Base-by-base conservation (phyloP, 139 green algal species). In the Chlorella sorokiniana region DNA sequence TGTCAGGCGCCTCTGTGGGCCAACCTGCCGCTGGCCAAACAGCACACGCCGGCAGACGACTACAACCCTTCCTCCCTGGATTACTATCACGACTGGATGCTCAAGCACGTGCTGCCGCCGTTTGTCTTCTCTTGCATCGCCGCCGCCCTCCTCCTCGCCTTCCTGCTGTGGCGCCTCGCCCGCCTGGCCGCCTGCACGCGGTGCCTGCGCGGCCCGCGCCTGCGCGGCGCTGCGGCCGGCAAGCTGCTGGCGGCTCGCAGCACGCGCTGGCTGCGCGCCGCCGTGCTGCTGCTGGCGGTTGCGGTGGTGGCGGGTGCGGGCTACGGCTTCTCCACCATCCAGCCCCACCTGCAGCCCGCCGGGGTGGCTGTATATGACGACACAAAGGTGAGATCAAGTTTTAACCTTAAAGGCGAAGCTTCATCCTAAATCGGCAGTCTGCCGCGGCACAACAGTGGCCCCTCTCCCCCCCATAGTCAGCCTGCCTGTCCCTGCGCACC, bases 241-340 rank as follows among this genome's bases (percentile, higher is more conserved):
- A 52, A 79, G 23, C 38, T 67, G 6, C 37, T 79, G 51, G 23
- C 22, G 1, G 25, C 72, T 3, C 35, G 72, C 20, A 59, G 72
- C 52, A 67, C 23, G 52, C 52, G 72, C 35, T 48, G 56, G 52
- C 52, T 79, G 72, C 72, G 56, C 23, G 61, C 48, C 35, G 35
- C 37, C 25, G 56, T 79, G 1, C 0, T 6, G 35, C 11, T 40
- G 52, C 37, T 79, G 72, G 72, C 72, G 4, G 56, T 35, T 27
- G 72, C 52, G 23, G 52, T 69, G 23, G 37, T 67, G 8, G 72
- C 52, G 22, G 72, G 72, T 4, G 52, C 51, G 0, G 72, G 72
- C 51, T 79, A 54, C 7, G 72, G 72, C 6, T 67, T 79, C 23
- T 54, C 35, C 23, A 79, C 72, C 23, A 69, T 79, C 37, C 35